Evolutionary conservation across 768 basidiomycete species (phyloP).

Genomic region (Tremella mesenterica): DNA sequence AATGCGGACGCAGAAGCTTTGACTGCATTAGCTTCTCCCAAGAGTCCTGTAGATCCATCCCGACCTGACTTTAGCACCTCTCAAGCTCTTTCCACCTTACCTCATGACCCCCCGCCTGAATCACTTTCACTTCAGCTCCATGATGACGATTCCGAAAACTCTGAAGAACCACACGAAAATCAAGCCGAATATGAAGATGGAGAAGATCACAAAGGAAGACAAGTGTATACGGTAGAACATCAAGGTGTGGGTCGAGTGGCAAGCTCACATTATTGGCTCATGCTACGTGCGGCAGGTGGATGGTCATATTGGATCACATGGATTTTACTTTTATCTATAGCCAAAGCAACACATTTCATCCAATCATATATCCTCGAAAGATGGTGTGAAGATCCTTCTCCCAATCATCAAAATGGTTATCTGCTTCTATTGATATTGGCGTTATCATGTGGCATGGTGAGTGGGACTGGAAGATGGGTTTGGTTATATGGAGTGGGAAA

Average conservation of each 20-base stretch:
- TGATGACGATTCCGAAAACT: background rate
- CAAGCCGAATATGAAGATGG: background rate
- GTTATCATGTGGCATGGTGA: conserved; percentile 4
- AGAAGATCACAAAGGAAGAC: conserved; percentile 3
- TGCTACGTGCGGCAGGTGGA: conserved; percentile 32
- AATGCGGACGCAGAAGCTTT: background rate
- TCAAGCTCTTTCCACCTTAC: background rate
- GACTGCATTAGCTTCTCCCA: background rate
- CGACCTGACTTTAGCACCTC: background rate
- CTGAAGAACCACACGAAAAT: too few species aligned
- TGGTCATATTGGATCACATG: conserved; percentile 35
- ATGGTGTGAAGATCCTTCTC: conserved; percentile 32
- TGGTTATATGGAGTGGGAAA: conserved; percentile 38
- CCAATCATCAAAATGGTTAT: conserved; percentile 18
- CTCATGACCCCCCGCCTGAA: too few species aligned
- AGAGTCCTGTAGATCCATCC: background rate
- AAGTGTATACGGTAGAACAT: conserved; percentile 26
- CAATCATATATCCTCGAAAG: conserved; percentile 17
- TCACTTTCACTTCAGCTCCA: too few species aligned
- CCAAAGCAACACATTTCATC: conserved; percentile 17
- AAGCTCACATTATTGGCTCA: conserved; percentile 21
- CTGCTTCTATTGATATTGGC: conserved; percentile 21
- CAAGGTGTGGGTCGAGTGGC: conserved; percentile 25
- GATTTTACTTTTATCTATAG: conserved; percentile 12
- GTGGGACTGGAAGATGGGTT: conserved; percentile 29